Percentiles rank a stretch among this genome's conserved stretches.
Conservation (phyloP, 2,329 filamentous ascomycete genomes). For the Arachnomyces sp. region DNA sequence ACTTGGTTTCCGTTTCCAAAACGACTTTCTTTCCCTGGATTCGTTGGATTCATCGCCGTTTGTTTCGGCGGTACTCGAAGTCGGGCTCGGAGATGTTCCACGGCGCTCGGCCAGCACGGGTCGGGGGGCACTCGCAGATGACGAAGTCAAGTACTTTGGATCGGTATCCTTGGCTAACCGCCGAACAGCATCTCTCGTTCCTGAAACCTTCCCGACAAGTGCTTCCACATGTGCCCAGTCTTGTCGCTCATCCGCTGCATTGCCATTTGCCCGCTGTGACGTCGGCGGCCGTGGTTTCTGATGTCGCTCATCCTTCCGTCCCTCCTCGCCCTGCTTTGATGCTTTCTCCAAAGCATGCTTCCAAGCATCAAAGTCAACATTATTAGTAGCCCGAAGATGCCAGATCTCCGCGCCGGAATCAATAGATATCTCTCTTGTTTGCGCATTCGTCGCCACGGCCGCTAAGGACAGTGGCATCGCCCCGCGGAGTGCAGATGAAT, state of each 20-base stretch:
- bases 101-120: slow-evolving; percentile 12
- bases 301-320: slow-evolving; percentile 21
- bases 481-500: slow-evolving; percentile 83
- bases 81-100: slow-evolving; percentile 28
- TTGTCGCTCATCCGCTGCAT: slow-evolving; percentile 55
- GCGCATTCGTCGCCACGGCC: slow-evolving; percentile 81
- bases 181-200: slow-evolving; percentile 79
- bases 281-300: slow-evolving; percentile 25
- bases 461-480: slow-evolving; percentile 88
- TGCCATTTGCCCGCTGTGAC: slow-evolving; percentile 19
- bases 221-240: slow-evolving; percentile 85
- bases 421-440: slow-evolving; percentile 84
- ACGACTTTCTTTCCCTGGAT: slow-evolving; percentile 57
- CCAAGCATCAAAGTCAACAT: slow-evolving; percentile 83
- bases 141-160: slow-evolving; percentile 45
- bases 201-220: slow-evolving; percentile 76
- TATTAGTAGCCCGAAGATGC: slow-evolving; percentile 79
- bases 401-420: slow-evolving; percentile 96
- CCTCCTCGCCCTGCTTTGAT: slow-evolving; percentile 45
- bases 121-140: slow-evolving; percentile 8
- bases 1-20: slow-evolving; percentile 85
- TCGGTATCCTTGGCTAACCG: slow-evolving; percentile 80
- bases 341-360: slow-evolving; percentile 76
- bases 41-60: slow-evolving; percentile 28
- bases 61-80: slow-evolving; percentile 23